Conservation (phyloP, 1,284 basidiomycete species). For the Pseudomicrostroma phylloplanum region DNA sequence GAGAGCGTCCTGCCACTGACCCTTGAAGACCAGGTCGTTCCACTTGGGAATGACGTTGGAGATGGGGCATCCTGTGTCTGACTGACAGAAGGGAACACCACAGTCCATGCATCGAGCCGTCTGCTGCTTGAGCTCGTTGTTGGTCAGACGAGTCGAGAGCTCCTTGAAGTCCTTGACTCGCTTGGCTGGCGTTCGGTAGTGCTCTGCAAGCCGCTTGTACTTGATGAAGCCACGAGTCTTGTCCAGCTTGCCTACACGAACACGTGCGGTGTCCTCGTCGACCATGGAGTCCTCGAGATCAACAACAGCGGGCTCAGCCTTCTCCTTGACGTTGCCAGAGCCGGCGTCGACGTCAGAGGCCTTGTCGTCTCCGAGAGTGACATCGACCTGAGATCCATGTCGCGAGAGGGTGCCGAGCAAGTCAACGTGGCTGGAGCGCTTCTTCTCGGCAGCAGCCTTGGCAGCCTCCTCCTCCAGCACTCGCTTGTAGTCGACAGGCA, state of each 20-base stretch:
- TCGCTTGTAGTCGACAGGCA: constrained; percentile 47
- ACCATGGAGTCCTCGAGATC: constrained; percentile 49
- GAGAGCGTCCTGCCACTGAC: constrained; percentile 46
- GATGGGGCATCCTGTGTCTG: constrained; percentile 47
- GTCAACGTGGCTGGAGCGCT: constrained; percentile 48
- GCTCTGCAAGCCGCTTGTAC: constrained; percentile 47
- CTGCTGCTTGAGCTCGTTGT: constrained; percentile 48
- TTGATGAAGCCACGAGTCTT: constrained; percentile 49
- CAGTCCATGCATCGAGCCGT: constrained; percentile 50
- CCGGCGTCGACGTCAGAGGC: constrained; percentile 24
- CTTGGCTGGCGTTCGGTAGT: constrained; percentile 42
- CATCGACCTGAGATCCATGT: constrained; percentile 42
- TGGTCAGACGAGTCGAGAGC: constrained; percentile 42
- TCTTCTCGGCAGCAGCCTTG: constrained; percentile 48
- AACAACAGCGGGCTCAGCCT: constrained; percentile 37
- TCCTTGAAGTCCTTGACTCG: constrained; percentile 48
- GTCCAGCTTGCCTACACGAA: constrained; percentile 44
- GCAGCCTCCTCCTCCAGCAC: constrained; percentile 47
- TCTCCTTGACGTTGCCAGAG: constrained; percentile 19
- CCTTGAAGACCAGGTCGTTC: constrained; percentile 50
- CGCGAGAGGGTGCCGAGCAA: constrained; percentile 45
- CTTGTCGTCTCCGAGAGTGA: constrained; percentile 26
- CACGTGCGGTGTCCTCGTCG: constrained; percentile 43
- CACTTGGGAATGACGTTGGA: constrained; percentile 48
- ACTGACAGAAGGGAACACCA: constrained; percentile 49